Conservation (phyloP, 345 rosid genomes). For the Eucalyptus brandiana region DNA sequence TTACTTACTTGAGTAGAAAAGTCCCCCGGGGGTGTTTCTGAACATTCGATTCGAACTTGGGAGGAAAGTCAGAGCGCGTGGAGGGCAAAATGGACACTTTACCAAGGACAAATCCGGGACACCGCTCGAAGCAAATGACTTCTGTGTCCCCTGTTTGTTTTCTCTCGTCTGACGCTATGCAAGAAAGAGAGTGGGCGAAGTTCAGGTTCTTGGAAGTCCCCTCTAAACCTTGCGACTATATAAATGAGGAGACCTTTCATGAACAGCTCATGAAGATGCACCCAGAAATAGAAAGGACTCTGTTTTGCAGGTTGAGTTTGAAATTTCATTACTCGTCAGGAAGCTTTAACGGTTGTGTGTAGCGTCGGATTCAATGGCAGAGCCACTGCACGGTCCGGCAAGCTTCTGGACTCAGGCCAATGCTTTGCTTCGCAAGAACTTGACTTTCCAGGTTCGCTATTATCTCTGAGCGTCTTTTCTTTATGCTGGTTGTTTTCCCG, state of each 20-base stretch:
- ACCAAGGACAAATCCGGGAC: not conserved
- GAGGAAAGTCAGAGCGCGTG: not conserved
- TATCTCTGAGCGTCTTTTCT: not conserved
- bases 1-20: not conserved
- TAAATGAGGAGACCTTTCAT: not conserved
- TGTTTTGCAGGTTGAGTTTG: not conserved
- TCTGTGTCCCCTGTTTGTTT: too few species aligned
- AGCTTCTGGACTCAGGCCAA: constrained; percentile 66
- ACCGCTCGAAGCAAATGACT: not conserved
- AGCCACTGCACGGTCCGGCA: constrained; percentile 20
- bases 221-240: too few species aligned
- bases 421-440: constrained; percentile 78
- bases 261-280: not conserved
- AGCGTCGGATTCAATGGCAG: constrained; percentile 15
- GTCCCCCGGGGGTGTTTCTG: not conserved
- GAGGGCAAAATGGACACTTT: not conserved
- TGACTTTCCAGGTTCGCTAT: constrained; percentile 62
- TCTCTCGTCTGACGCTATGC: too few species aligned
- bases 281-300: not conserved
- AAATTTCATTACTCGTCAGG: not conserved
- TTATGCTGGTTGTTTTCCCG: not conserved
- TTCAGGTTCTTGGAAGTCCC: not conserved
- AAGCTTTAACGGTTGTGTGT: not conserved
- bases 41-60: not conserved
- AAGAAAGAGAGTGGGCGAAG: not conserved